These are phyloP conservation scores for Periglandula ipomoeae DNA, from an alignment of 2,329 filamentous ascomycete genomes.

Conservation along the genomic window DNA sequence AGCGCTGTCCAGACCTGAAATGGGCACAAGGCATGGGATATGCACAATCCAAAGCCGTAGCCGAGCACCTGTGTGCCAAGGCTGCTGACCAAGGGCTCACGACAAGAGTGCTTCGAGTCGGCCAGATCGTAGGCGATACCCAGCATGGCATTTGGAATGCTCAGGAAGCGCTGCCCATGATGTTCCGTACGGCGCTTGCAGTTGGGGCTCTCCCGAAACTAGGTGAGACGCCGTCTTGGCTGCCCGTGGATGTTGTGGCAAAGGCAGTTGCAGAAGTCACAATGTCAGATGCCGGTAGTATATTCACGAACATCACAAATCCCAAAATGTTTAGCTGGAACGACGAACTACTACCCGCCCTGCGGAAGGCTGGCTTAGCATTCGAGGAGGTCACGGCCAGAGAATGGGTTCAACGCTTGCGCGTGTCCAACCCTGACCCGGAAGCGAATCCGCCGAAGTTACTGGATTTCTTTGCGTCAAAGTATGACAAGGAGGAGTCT, in stretches of 20 bases:
- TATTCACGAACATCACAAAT: conserved; percentile 41
- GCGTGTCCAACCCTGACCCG: conserved; percentile 33
- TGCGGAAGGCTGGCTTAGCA: conserved; percentile 30
- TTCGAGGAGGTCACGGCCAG: conserved; percentile 33
- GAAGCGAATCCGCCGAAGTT: conserved; percentile 34
- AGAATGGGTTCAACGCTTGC: conserved; percentile 33
- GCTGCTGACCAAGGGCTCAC: conserved; percentile 24
- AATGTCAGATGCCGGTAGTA: no score
- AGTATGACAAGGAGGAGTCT: no score
- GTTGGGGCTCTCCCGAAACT: conserved; percentile 34
- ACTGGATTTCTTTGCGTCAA: conserved; percentile 45
- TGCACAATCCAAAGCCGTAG: conserved; percentile 29
- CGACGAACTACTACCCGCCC: conserved; percentile 36
- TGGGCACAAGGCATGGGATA: conserved; percentile 35
- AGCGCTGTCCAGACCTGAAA: conserved; percentile 23
- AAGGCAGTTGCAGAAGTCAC: no score
- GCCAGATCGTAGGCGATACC: conserved; percentile 40
- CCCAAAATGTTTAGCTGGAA: conserved; percentile 40
- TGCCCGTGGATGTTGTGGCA: no score
- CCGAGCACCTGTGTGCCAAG: conserved; percentile 27
- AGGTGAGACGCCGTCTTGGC: no score
- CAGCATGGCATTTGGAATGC: conserved; percentile 38
- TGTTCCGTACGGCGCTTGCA: no score
- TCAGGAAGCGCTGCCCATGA: conserved; percentile 41
- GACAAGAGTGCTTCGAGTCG: conserved; percentile 33